Evolutionary conservation across 2,329 filamentous ascomycete genomes (phyloP).

Genomic region (Colletotrichum salicis): DNA sequence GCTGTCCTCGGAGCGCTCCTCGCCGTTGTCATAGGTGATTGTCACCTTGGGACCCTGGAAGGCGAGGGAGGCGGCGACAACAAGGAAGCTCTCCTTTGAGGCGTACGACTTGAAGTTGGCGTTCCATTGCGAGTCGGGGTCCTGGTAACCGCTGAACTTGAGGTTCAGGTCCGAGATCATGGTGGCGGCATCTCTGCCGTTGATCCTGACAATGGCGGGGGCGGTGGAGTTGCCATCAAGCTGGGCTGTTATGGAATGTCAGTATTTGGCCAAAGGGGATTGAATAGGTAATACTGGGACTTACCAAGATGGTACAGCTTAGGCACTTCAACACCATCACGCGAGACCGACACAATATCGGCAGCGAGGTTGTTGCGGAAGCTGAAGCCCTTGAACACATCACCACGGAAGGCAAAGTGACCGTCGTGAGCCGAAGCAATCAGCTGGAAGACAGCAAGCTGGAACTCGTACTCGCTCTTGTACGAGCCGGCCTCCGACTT

Average conservation of each 20-base stretch:
- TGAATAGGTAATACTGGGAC: slow-evolving; percentile 23
- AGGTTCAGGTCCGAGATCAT: slow-evolving; percentile 60
- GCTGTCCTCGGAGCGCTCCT: slow-evolving; percentile 41
- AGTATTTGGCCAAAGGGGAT: slow-evolving; percentile 32
- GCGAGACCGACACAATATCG: slow-evolving; percentile 68
- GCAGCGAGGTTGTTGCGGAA: slow-evolving; percentile 48
- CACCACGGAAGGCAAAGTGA: slow-evolving; percentile 68
- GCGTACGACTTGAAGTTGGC: slow-evolving; percentile 43
- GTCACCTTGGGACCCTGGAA: slow-evolving; percentile 45
- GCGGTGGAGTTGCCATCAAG: slow-evolving; percentile 25
- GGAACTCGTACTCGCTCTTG: slow-evolving; percentile 65
- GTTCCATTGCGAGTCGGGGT: slow-evolving; percentile 66
- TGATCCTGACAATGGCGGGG: slow-evolving; percentile 64
- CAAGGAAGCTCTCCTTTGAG: slow-evolving; percentile 34
- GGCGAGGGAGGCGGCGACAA: slow-evolving; percentile 40
- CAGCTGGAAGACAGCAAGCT: slow-evolving; percentile 63
- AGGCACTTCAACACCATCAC: slow-evolving; percentile 67
- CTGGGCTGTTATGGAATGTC: slow-evolving; percentile 14
- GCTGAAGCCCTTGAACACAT: slow-evolving; percentile 63
- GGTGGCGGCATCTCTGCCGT: slow-evolving; percentile 63
- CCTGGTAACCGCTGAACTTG: slow-evolving; percentile 59
- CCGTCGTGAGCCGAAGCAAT: slow-evolving; percentile 68
- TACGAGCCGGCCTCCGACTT: slow-evolving; percentile 56
- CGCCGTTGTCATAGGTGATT: slow-evolving; percentile 47
- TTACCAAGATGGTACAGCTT: slow-evolving; percentile 64